Base-by-base conservation (phyloP, 1,284 basidiomycete species). In the Ceratobasidium theobromae region DNA sequence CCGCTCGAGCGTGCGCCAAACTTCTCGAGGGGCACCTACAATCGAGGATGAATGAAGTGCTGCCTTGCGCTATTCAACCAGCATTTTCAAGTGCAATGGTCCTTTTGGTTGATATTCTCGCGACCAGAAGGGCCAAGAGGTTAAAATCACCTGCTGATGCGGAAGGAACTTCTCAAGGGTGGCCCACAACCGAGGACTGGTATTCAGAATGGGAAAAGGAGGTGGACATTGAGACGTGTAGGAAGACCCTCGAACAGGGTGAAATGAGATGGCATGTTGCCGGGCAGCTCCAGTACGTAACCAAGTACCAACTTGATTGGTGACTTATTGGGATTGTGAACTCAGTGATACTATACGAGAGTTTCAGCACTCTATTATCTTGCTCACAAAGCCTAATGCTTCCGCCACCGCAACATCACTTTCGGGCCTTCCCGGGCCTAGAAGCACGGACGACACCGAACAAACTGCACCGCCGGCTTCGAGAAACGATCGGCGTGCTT, bases 41-140 rank as follows among this genome's bases (percentile, higher is more conserved):
- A 16, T 4, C 38, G 2, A 51, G 21, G 11, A 30, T 14, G 9
- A 27, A 18, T 27, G 32, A 38, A n/a, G 16, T 27, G 23, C n/a
- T 62, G 16, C 57, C 46, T 9, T 12, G 21, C 8, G 41, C 46
- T 5, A 23, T 62, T 27, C 57, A 51, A 62, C 16, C 57, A 1
- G 21, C 57, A 8, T 62, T 62, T 40, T 51, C 57, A 23, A 49
- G 46, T 27, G 57, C 57, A 1, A 62, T 62, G 57, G 33, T 62
- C 14, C 27, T 62, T 14, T 33, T 51, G 3, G 45, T 62, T 16
- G 46, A 62, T 28, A 58, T 58, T 32, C 46, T 62, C 1, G 57
- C 32, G 11, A 51, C 33, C 27, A 38, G n/a, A n/a, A 62, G 45
- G 21, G 46, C 55, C 2, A 28, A 33, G 28, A 45, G 28, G 27